Evolutionary conservation across 106 monocot genomes (phyloP).

Genomic region (Platanthera zijinensis): DNA sequence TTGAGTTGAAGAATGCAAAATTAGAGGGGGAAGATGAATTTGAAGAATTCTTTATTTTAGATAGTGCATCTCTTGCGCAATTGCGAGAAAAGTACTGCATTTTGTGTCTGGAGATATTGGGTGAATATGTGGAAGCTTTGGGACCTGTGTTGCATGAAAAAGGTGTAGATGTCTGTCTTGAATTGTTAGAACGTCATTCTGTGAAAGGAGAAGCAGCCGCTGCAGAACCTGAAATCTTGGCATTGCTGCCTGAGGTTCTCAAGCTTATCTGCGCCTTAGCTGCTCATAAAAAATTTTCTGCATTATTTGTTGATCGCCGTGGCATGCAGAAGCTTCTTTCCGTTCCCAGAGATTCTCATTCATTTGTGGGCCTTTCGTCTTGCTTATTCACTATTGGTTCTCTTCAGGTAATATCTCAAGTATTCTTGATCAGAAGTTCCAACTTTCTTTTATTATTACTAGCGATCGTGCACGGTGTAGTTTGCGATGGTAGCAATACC

Average conservation of each 20-base stretch:
- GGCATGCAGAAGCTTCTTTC: constrained; percentile 84
- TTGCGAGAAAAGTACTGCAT: constrained; percentile 78
- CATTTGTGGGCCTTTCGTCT: constrained; percentile 78
- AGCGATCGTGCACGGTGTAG: too few species aligned
- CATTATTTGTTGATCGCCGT: constrained; percentile 86
- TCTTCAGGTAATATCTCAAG: constrained; percentile 54
- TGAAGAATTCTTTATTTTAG: constrained; percentile 59
- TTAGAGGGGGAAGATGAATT: constrained; percentile 31
- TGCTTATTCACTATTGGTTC: constrained; percentile 96
- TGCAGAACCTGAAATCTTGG: constrained; percentile 12
- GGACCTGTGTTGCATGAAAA: constrained; percentile 94
- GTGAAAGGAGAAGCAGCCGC: constrained; percentile 29
- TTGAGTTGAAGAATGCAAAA: constrained; percentile 23
- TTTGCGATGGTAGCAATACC: too few species aligned
- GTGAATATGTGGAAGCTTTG: constrained; percentile 93
- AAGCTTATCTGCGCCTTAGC: constrained; percentile 81
- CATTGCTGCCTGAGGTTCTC: constrained; percentile 75
- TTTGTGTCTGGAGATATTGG: constrained; percentile 80
- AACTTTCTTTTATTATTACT: background rate
- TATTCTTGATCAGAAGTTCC: background rate
- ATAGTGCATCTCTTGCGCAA: constrained; percentile 45
- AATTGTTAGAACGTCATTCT: constrained; percentile 52
- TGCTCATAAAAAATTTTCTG: constrained; percentile 90
- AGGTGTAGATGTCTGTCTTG: constrained; percentile 90
- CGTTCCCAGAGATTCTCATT: constrained; percentile 49